phyloP scores from a whole-genome alignment of 2,329 filamentous ascomycete species.

The Neofusicoccum sp. region DNA sequence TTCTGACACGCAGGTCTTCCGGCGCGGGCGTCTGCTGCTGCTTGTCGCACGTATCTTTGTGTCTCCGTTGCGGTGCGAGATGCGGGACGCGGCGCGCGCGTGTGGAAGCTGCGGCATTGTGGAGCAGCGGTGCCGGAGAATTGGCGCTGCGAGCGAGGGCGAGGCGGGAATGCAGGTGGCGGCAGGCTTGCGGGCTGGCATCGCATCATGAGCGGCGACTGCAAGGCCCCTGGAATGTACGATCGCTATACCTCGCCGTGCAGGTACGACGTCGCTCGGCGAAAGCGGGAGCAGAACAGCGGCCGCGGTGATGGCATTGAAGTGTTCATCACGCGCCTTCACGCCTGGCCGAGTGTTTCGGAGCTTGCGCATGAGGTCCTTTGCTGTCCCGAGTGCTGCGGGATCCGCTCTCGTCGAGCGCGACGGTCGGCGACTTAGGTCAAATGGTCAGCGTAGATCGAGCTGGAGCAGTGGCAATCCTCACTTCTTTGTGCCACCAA shows the following conservation, averaged over 20 bases:
- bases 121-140: background rate
- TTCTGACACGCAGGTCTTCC: constrained; percentile 15
- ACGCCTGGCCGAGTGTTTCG: no score
- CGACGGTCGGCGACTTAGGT: background rate
- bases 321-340: no score
- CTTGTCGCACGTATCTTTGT: constrained; percentile 10
- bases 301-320: no score
- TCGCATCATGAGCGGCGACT: background rate
- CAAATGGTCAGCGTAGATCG: constrained; percentile 7
- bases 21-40: background rate
- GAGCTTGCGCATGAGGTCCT: no score
- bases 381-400: no score
- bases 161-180: background rate
- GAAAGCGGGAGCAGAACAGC: no score
- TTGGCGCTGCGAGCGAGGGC: background rate
- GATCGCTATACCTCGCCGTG: no score
- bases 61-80: constrained; percentile 7
- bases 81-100: constrained; percentile 7
- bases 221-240: constrained; percentile 11
- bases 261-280: no score
- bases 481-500: constrained; percentile 14
- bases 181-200: background rate
- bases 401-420: no score
- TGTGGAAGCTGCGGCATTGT: background rate
- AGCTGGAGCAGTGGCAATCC: background rate